Percentiles rank a stretch among this genome's conserved stretches.
Conservation (phyloP, 345 rosid genomes). For the Brassica nigra region DNA sequence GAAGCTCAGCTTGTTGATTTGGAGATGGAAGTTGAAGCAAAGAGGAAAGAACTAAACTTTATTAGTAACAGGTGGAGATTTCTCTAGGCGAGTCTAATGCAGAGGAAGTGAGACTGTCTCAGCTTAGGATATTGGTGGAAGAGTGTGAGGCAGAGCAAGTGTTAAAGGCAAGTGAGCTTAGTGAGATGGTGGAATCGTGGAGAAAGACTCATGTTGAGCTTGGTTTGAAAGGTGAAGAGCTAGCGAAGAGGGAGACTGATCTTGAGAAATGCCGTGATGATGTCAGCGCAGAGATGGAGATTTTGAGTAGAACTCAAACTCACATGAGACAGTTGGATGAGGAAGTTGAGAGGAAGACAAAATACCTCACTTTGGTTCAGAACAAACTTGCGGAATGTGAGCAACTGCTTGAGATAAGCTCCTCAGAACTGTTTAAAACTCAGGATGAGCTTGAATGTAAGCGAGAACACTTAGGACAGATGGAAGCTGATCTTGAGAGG, state of each 20-base stretch:
- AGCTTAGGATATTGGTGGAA: neutral
- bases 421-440: no score
- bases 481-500: no score
- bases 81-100: neutral
- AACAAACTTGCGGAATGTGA: neutral
- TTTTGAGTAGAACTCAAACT: neutral
- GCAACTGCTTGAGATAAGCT: no score
- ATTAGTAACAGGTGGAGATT: neutral
- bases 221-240: neutral
- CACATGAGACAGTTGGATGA: constrained; percentile 12
- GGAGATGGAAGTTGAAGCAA: constrained; percentile 9
- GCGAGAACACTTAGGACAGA: no score
- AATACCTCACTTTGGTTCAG: neutral
- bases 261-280: constrained; percentile 18
- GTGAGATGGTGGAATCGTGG: neutral
- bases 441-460: no score
- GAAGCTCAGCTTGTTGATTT: constrained; percentile 10
- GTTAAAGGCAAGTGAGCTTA: constrained; percentile 16
- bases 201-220: constrained; percentile 24
- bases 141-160: constrained; percentile 8
- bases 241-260: neutral
- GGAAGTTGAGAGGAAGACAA: neutral
- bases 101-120: constrained; percentile 3
- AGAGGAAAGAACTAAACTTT: neutral
- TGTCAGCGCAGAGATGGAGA: constrained; percentile 3